Base-by-base conservation (phyloP, 495 filamentous ascomycete genomes). In the Neurospora sp. region DNA sequence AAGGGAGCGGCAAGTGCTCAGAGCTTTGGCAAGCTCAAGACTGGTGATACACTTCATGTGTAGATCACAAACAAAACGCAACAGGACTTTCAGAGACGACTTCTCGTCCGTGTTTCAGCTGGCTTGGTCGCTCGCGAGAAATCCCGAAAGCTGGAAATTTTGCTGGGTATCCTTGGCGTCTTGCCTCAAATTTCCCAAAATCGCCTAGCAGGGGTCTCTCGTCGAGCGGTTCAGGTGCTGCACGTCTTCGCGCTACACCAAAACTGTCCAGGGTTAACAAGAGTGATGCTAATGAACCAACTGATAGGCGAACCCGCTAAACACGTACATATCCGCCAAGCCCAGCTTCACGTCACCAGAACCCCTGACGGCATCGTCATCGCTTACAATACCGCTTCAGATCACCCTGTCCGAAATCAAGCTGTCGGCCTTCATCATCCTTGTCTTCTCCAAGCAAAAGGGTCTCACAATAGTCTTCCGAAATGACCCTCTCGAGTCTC, bases 401-500 rank as follows among this genome's bases (percentile, higher is more conserved):
- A 98, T 99, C 75, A 99, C 95, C 1, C 82, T 99, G 65, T 98
- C 95, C 59, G 94, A 98, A 74, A 96, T 99, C 79, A 93, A 94
- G 80, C 84, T 99, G n/a, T 97, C 94, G 12, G 96, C 94, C 20
- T 98, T 99, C 79, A 96, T 98, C 74, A 97, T 99, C 71, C 81
- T 99, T 39, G 96, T 99, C 61, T 99, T 98, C 82, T 97, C 94
- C 8, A 93, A 92, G 77, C 94, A 97, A 80, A 99, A 99, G 79
- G 96, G 96, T 8, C 86, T 99, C 68, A 99, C 96, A 0, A 85
- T 99, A 42, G 96, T 99, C 6, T 99, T 99, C 76, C 91, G 96
- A 75, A 98, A 99, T 86, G 96, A 99, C 81, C 96, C 96, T 3
- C 89, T 99, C 70, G 96, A 99, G 77, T 97, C 94, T 16, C 89